These are phyloP conservation scores for Tubosaeta sp. DNA, from an alignment of 768 basidiomycete species.

Conservation along the genomic window DNA sequence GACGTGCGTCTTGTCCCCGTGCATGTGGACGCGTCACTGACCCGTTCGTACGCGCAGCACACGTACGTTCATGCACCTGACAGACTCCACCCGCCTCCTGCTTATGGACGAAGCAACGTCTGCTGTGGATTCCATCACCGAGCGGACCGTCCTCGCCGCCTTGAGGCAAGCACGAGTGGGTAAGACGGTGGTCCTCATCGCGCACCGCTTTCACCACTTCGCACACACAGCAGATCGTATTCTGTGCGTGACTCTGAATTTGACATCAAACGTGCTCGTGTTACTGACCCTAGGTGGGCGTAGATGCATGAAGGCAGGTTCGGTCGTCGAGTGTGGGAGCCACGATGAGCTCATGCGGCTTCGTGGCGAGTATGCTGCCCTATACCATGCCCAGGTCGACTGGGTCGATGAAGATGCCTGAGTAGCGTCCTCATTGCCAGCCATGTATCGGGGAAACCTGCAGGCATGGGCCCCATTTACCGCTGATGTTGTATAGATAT, in stretches of 20 bases:
- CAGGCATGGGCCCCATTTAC: neutral
- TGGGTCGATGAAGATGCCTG: neutral
- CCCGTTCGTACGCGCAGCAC: conserved; percentile 28
- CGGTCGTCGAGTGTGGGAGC: conserved; percentile 28
- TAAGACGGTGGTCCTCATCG: conserved; percentile 54
- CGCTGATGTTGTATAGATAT: neutral
- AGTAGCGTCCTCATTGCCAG: neutral
- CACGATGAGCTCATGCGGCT: conserved; percentile 26
- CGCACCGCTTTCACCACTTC: conserved; percentile 51
- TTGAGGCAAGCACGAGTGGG: conserved; percentile 37
- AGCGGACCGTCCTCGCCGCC: conserved; percentile 42
- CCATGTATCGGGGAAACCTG: neutral
- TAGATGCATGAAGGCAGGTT: conserved; percentile 33
- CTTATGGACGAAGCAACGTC: conserved; percentile 59
- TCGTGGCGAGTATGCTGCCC: conserved; percentile 22
- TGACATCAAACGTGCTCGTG: neutral
- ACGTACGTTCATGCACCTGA: conserved; percentile 41
- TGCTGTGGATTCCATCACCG: conserved; percentile 51
- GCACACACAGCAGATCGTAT: conserved; percentile 48
- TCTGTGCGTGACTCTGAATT: conserved; percentile 34
- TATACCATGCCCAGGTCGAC: conserved; percentile 24
- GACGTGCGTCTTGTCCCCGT: conserved; percentile 35
- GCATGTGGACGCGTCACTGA: neutral
- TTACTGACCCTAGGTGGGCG: neutral
- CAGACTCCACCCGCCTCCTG: conserved; percentile 40